Conservation (phyloP, 2,329 filamentous ascomycete genomes). For the Pseudodiploospora longispora region DNA sequence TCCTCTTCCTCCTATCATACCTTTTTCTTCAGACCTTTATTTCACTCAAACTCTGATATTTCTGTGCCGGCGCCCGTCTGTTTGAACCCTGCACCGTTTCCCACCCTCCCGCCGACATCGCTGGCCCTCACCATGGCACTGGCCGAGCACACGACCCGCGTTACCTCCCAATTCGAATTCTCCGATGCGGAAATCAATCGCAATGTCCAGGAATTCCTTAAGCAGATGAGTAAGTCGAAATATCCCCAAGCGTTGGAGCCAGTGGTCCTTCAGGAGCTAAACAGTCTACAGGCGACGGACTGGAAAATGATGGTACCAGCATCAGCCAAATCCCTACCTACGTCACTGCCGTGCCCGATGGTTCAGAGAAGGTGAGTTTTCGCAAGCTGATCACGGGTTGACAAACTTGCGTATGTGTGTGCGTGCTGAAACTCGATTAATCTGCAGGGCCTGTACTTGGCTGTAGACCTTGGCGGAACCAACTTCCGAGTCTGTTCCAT, state of each 20-base stretch:
- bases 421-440: not conserved
- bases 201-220: conserved; percentile 77
- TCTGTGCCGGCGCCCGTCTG: conserved; percentile 41
- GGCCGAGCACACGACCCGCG: conserved; percentile 64
- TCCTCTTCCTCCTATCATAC: conserved; percentile 15
- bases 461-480: conserved; percentile 94
- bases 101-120: conserved; percentile 45
- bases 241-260: not conserved
- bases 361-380: conserved; percentile 76
- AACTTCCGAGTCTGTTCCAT: conserved; percentile 98
- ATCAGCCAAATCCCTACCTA: conserved; percentile 96
- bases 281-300: conserved; percentile 59
- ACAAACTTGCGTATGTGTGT: not conserved
- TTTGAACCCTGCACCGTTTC: conserved; percentile 46
- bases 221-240: conserved; percentile 60
- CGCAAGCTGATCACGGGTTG: not conserved
- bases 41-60: conserved; percentile 20
- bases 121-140: conserved; percentile 53
- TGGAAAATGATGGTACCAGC: conserved; percentile 68
- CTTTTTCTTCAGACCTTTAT: conserved; percentile 21
- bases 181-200: conserved; percentile 67
- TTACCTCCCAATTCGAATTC: conserved; percentile 83
- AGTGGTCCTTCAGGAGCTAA: too few species aligned
- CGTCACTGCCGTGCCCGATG: conserved; percentile 91
- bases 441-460: conserved; percentile 81